phyloP scores from a whole-genome alignment of 169 alveolate genomes.

The Ichthyophthirius multifiliis region DNA sequence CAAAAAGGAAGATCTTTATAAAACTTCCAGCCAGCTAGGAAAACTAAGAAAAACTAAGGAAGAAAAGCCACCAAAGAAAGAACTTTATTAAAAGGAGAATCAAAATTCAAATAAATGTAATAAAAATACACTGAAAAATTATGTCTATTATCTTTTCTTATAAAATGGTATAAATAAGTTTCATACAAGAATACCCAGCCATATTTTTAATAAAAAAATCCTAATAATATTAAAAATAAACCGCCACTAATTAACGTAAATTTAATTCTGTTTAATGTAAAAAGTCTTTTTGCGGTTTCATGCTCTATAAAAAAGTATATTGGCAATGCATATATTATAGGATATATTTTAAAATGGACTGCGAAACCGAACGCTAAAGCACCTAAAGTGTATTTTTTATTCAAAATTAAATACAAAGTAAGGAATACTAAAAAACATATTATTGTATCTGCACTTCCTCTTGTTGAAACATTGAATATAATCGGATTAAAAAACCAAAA shows the following conservation, averaged over 20 bases:
- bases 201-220: conserved; percentile 82
- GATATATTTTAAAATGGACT: conserved; percentile 95
- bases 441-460: conserved; percentile 93
- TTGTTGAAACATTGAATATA: conserved; percentile 89
- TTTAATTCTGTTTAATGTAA: conserved; percentile 47
- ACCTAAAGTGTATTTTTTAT: conserved; percentile 60
- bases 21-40: conserved; percentile 54
- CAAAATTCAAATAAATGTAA: conserved; percentile 87
- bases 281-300: conserved; percentile 10
- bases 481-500: conserved; percentile 94
- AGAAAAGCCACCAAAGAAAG: conserved; percentile 55
- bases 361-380: conserved; percentile 92
- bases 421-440: conserved; percentile 69
- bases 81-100: conserved; percentile 52
- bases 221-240: conserved; percentile 62
- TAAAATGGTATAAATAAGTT: conserved; percentile 94
- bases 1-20: conserved; percentile 73
- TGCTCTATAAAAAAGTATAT: conserved; percentile 58
- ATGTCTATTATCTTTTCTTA: conserved; percentile 96
- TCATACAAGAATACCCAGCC: conserved; percentile 93
- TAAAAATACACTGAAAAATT: conserved; percentile 96
- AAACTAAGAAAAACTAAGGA: conserved; percentile 33
- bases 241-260: conserved; percentile 77
- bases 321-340: conserved; percentile 93
- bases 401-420: conserved; percentile 65